Evolutionary conservation across 495 filamentous ascomycete genomes (phyloP), one percentile per base, ranked within the genome.

Genomic region (Choiromyces venosus): DNA sequence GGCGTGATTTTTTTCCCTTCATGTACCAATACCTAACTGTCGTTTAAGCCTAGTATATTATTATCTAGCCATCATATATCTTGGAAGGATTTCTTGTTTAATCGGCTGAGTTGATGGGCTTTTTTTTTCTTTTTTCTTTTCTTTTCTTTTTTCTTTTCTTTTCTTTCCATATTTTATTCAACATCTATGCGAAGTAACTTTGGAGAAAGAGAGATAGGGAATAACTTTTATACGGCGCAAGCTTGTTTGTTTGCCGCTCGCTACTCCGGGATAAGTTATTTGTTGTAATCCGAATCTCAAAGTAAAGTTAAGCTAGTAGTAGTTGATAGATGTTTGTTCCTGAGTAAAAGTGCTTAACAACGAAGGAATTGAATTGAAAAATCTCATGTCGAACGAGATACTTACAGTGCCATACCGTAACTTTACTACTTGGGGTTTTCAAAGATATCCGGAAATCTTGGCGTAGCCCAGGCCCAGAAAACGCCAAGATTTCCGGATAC

Each of bases 31-130:
- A 68, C 16, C 39, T 37, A 72, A 35, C 67, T 18, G 37, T 35
- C 64, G 36, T 66, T 68, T 38, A 37, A 37, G 37, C 37, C 36
- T n/a, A 61, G 68, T 39, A 67, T 35, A 65, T 33, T 35, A 65
- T 33, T 66, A 35, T 65, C 56, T 71, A 66, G 38, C 46, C 56
- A 33, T 66, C 40, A 66, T 33, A 37, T 66, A 25, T n/a, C 25
- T 18, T 36, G 35, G 1, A 18, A 16, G 21, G 19, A 37, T 70
- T 36, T 70, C 56, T 37, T 61, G 35, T 70, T 69, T 38, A 10
- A 37, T 42, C n/a, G 61, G 56, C 25, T 44, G 70, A 44, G 37
- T 67, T n/a, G 37, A 71, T 42, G 36, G 37, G 18, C 65, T 71
- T 44, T 25, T 67, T 42, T 69, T 42, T 70, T 56, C 7, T n/a